Percentiles rank a stretch among this genome's conserved stretches.
phyloP scores from a whole-genome alignment of 192 early-diverging fungal genomes.

The Podochytrium sp. region DNA sequence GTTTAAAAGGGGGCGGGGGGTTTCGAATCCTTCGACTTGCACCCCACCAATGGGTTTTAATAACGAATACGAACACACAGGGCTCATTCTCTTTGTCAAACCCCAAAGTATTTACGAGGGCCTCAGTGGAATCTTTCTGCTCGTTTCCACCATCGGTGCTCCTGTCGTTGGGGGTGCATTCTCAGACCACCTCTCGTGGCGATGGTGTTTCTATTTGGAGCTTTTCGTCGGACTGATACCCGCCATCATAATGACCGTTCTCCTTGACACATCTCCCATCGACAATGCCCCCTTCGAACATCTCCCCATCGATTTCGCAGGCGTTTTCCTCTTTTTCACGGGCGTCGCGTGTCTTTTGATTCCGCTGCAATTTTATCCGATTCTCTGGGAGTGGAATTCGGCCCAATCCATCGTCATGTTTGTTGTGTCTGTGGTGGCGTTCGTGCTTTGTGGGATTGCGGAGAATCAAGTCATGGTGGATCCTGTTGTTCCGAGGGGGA shows the following conservation, averaged over 20 bases:
- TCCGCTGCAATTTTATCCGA: background rate
- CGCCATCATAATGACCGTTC: background rate
- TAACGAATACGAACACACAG: background rate
- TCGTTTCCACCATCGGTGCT: conserved; percentile 70
- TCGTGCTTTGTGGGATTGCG: background rate
- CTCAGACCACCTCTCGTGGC: conserved; percentile 56
- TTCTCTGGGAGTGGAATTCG: background rate
- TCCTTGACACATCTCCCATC: background rate
- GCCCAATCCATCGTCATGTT: background rate
- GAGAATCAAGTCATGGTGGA: background rate
- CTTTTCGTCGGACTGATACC: background rate
- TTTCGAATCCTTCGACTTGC: too few relatives aligned
- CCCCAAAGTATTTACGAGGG: background rate
- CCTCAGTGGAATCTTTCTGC: background rate
- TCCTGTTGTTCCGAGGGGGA: background rate
- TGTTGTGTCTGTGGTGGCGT: background rate
- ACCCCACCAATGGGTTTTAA: background rate
- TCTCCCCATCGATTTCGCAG: background rate
- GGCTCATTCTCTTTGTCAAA: background rate
- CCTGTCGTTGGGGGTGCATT: conserved; percentile 89
- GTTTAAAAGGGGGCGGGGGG: too few relatives aligned
- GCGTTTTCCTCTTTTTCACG: background rate
- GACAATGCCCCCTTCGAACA: background rate
- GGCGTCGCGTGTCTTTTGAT: background rate
- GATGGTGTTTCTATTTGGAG: conserved; percentile 54